Evolutionary conservation across 306 rosid species (phyloP).

Genomic region (Prunus davidiana): DNA sequence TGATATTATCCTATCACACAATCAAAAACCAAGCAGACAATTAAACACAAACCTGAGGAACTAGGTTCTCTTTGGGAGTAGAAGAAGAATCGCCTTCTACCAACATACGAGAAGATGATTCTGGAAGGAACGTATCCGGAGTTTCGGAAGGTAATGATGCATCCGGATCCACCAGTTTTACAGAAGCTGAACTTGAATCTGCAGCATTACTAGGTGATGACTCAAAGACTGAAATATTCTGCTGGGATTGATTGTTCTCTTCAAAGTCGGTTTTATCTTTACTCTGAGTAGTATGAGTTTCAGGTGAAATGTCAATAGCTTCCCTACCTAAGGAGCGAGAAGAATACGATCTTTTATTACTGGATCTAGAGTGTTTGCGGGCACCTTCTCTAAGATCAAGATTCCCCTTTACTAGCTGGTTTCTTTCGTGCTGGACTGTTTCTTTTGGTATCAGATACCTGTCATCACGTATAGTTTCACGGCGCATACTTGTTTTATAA

Average conservation of each 20-base stretch:
- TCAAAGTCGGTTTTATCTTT: slow-evolving; percentile 30
- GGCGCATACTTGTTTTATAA: slow-evolving; percentile 40
- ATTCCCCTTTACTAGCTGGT: slow-evolving; percentile 30
- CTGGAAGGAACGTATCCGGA: slow-evolving; percentile 36
- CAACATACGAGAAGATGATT: slow-evolving; percentile 29
- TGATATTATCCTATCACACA: neutral
- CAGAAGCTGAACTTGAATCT: slow-evolving; percentile 31
- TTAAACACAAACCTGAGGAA: slow-evolving; percentile 52
- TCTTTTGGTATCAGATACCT: slow-evolving; percentile 49
- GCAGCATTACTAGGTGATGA: slow-evolving; percentile 23
- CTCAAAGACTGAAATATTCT: slow-evolving; percentile 29
- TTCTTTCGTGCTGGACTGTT: slow-evolving; percentile 47
- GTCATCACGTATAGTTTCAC: slow-evolving; percentile 48
- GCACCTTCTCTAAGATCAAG: slow-evolving; percentile 39
- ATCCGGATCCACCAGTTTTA: slow-evolving; percentile 26
- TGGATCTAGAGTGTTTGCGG: slow-evolving; percentile 46
- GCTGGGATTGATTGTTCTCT: slow-evolving; percentile 33
- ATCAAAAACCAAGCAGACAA: slow-evolving; percentile 7
- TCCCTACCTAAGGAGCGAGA: slow-evolving; percentile 44
- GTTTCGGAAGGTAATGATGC: slow-evolving; percentile 30
- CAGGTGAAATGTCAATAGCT: slow-evolving; percentile 37
- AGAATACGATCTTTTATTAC: slow-evolving; percentile 51
- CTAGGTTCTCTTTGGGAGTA: slow-evolving; percentile 34
- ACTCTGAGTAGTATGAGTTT: slow-evolving; percentile 34
- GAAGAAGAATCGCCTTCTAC: slow-evolving; percentile 21